Evolutionary conservation across 768 basidiomycete genomes (phyloP).

Genomic region (Crassisporium funariophilum): DNA sequence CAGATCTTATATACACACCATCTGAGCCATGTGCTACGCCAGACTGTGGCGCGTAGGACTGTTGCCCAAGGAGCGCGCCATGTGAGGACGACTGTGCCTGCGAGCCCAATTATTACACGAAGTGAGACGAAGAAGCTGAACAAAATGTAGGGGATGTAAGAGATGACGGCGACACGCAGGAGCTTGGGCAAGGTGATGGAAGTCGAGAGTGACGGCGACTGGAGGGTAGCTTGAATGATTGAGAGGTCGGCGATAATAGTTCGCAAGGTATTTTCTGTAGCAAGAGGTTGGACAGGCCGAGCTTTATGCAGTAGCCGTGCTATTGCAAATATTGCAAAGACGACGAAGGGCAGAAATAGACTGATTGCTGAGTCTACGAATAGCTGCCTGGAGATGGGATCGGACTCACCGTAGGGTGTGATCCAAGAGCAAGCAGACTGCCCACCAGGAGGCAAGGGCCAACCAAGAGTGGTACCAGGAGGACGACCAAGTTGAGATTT

Average conservation of each 20-base stretch:
- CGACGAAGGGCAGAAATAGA: conserved; percentile 56
- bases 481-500: conserved; percentile 60
- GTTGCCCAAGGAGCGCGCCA: conserved; percentile 71
- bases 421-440: conserved; percentile 62
- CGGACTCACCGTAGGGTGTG: conserved; percentile 37
- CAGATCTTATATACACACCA: conserved; percentile 57
- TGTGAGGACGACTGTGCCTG: conserved; percentile 59
- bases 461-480: conserved; percentile 67
- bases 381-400: conserved; percentile 11
- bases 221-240: conserved; percentile 60
- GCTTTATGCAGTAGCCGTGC: conserved; percentile 13
- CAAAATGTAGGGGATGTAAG: conserved; percentile 69
- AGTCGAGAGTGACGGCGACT: conserved; percentile 31
- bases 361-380: conserved; percentile 33
- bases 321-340: conserved; percentile 8
- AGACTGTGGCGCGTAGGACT: conserved; percentile 55
- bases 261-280: conserved; percentile 22
- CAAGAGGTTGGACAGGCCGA: conserved; percentile 9
- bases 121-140: conserved; percentile 64
- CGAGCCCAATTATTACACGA: conserved; percentile 58
- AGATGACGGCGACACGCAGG: conserved; percentile 55
- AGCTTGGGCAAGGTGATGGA: conserved; percentile 36
- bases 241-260: conserved; percentile 62
- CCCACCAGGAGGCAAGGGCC: conserved; percentile 76
- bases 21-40: conserved; percentile 69